Conservation (phyloP, 768 basidiomycete genomes). For the Dacryopinax primogenitus region DNA sequence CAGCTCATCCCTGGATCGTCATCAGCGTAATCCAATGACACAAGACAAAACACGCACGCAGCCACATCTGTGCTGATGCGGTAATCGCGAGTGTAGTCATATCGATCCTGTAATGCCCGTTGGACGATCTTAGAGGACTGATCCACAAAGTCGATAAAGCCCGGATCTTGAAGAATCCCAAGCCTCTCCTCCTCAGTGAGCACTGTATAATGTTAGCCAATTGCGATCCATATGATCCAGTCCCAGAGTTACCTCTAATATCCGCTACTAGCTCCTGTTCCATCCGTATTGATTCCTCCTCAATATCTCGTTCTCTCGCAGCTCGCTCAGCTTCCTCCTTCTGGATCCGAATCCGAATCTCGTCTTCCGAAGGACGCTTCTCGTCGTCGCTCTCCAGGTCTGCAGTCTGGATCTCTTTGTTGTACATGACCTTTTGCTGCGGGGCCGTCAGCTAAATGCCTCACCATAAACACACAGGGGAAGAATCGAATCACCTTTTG, state of each 20-base stretch:
- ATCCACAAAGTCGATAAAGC: slow-evolving; percentile 89
- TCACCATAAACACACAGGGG: too few species aligned
- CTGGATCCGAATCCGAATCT: slow-evolving; percentile 56
- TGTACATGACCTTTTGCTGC: slow-evolving; percentile 68
- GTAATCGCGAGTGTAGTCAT: slow-evolving; percentile 96
- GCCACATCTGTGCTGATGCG: slow-evolving; percentile 77
- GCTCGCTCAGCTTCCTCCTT: slow-evolving; percentile 53
- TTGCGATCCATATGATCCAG: neutral
- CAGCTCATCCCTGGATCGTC: slow-evolving; percentile 56
- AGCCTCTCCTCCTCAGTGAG: slow-evolving; percentile 75
- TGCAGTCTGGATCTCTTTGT: slow-evolving; percentile 73
- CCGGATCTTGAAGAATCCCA: slow-evolving; percentile 71
- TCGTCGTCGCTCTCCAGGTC: slow-evolving; percentile 40
- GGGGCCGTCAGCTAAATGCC: too few species aligned
- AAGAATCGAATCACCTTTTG: slow-evolving; percentile 49
- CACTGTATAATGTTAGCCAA: slow-evolving; percentile 35
- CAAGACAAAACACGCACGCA: slow-evolving; percentile 40
- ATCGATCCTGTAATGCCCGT: slow-evolving; percentile 84
- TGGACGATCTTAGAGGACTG: slow-evolving; percentile 91
- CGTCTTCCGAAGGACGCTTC: slow-evolving; percentile 49
- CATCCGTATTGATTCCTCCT: slow-evolving; percentile 69
- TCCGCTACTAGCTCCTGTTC: slow-evolving; percentile 80
- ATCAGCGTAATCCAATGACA: neutral
- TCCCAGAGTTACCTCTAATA: slow-evolving; percentile 48
- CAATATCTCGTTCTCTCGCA: slow-evolving; percentile 61